These are phyloP conservation scores for Penicillium polonicum DNA, from an alignment of 2,329 filamentous ascomycete genomes.

Conservation along the genomic window DNA sequence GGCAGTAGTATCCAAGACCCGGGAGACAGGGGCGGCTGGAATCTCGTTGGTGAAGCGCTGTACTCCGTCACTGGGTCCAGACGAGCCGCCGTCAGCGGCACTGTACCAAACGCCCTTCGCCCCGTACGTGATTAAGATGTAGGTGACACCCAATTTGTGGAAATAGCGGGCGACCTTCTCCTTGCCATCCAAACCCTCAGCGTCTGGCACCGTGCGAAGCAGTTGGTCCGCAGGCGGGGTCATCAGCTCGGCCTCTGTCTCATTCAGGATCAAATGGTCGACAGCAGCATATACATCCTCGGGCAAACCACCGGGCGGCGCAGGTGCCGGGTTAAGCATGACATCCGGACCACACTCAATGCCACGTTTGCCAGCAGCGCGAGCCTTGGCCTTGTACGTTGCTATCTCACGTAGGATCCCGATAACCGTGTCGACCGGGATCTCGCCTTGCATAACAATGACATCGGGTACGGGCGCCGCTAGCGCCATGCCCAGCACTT, in stretches of 20 bases:
- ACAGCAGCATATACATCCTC: constrained; percentile 64
- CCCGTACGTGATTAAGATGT: constrained; percentile 82
- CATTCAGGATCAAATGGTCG: constrained; percentile 82
- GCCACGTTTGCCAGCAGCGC: constrained; percentile 36
- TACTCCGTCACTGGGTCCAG: constrained; percentile 34
- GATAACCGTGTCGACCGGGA: constrained; percentile 65
- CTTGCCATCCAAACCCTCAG: constrained; percentile 46
- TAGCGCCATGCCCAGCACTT: constrained; percentile 41
- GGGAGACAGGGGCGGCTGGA: constrained; percentile 63
- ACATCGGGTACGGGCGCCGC: constrained; percentile 55
- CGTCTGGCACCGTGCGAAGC: constrained; percentile 28
- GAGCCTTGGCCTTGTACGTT: constrained; percentile 45
- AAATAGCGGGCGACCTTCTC: constrained; percentile 62
- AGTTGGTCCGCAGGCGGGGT: constrained; percentile 50
- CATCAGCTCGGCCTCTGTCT: constrained; percentile 79
- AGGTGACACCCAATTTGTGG: constrained; percentile 66
- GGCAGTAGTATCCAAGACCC: constrained; percentile 88
- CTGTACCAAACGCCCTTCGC: constrained; percentile 72
- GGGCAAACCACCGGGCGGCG: constrained; percentile 70
- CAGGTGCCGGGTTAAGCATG: constrained; percentile 85
- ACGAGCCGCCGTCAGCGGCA: constrained; percentile 50
- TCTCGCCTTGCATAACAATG: constrained; percentile 76
- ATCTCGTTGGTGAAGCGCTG: constrained; percentile 45
- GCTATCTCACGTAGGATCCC: constrained; percentile 52
- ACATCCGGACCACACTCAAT: constrained; percentile 55